These are phyloP conservation scores for Hypoxylon lienhwacheense DNA, from an alignment of 495 filamentous ascomycete genomes.

Conservation along the genomic window DNA sequence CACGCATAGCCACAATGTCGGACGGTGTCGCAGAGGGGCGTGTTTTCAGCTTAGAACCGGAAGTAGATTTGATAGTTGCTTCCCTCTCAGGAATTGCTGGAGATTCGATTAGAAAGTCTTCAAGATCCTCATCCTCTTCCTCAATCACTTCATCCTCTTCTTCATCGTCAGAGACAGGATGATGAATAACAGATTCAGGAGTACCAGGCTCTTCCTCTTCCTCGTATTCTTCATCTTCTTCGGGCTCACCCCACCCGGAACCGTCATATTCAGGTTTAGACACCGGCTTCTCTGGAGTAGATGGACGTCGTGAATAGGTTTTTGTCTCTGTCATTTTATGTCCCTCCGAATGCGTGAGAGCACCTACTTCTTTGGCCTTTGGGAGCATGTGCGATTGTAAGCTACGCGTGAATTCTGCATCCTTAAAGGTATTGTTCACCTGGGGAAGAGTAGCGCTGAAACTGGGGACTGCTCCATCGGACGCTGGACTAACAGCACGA, in stretches of 20 bases:
- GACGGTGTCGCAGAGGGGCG: conserved; percentile 83
- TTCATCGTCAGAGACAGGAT: conserved; percentile 59
- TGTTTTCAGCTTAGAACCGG: conserved; percentile 86
- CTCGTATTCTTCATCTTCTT: conserved; percentile 50
- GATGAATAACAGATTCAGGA: conserved; percentile 91
- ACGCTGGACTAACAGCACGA: conserved; percentile 41
- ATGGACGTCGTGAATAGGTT: conserved; percentile 58
- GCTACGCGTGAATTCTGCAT: conserved; percentile 44
- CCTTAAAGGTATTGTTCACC: conserved; percentile 32
- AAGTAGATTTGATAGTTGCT: conserved; percentile 84
- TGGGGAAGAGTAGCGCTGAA: conserved; percentile 37
- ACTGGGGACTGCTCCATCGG: conserved; percentile 35
- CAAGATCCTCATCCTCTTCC: conserved; percentile 39
- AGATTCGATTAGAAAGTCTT: conserved; percentile 51
- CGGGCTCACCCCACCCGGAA: conserved; percentile 56
- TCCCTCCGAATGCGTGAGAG: conserved; percentile 38
- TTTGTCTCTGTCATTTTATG: conserved; percentile 54
- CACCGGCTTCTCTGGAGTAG: conserved; percentile 62
- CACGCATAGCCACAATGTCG: conserved; percentile 84
- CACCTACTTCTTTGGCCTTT: conserved; percentile 41
- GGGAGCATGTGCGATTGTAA: conserved; percentile 49
- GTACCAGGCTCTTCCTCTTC: conserved; percentile 72
- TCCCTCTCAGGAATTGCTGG: conserved; percentile 75
- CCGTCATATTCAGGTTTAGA: conserved; percentile 60
- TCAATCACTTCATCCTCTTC: conserved; percentile 34